Conservation (phyloP, 257 asterid species). For the Dorcoceras hygrometricum region DNA sequence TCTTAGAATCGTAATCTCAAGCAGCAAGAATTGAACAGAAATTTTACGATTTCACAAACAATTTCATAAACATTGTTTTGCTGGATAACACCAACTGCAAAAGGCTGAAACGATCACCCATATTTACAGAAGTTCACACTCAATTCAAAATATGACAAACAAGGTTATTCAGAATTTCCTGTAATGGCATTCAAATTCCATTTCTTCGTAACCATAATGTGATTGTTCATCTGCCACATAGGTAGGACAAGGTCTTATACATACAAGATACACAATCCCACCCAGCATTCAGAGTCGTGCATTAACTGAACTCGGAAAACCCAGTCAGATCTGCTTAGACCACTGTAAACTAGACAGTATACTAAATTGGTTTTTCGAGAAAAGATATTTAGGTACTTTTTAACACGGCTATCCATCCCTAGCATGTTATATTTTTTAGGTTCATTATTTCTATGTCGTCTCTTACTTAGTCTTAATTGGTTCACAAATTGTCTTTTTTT, state of each 20-base stretch:
- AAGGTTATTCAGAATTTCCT: too few relatives aligned
- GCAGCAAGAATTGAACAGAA: not conserved
- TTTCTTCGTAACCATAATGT: not conserved
- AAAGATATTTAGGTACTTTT: not conserved
- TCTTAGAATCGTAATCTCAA: not conserved
- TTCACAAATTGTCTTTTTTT: too few relatives aligned
- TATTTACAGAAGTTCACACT: not conserved
- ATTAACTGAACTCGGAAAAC: not conserved
- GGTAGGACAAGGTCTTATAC: not conserved
- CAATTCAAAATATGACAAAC: not conserved
- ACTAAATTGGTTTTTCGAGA: not conserved
- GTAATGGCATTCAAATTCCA: not conserved
- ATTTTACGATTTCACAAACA: not conserved
- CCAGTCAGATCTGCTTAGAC: not conserved
- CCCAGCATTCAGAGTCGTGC: not conserved
- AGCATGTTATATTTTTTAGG: not conserved
- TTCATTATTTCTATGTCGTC: not conserved
- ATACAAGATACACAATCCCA: not conserved
- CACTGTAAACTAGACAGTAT: not conserved
- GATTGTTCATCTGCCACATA: not conserved
- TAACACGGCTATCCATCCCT: not conserved
- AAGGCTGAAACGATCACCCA: constrained; percentile 1
- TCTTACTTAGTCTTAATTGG: not conserved
- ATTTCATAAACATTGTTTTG: not conserved
- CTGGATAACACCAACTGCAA: not conserved